A percentile compares a stretch with the other conserved stretches of the same genome.
phyloP scores from a whole-genome alignment of 768 basidiomycete species.

The Lenzites betulinus region DNA sequence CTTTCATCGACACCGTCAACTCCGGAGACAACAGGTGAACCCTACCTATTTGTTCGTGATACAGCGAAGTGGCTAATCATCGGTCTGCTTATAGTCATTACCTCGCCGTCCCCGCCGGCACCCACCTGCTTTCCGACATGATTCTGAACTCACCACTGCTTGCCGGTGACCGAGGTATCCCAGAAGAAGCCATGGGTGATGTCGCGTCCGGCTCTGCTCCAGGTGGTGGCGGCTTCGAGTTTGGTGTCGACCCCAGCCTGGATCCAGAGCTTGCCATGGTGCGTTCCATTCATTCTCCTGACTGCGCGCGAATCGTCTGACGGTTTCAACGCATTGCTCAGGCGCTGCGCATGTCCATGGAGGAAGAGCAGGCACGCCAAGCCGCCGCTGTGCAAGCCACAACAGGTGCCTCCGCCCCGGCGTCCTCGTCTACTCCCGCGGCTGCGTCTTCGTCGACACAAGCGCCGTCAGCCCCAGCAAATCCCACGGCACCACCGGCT shows the following conservation, averaged over 20 bases:
- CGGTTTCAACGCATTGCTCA: constrained; percentile 32
- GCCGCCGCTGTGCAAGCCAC: constrained; percentile 47
- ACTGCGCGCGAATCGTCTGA: background rate
- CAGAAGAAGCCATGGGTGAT: constrained; percentile 57
- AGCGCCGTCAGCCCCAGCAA: constrained; percentile 30
- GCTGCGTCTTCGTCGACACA: constrained; percentile 36
- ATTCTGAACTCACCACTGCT: constrained; percentile 83
- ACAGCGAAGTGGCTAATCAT: background rate
- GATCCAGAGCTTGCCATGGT: constrained; percentile 99
- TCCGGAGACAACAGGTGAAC: constrained; percentile 83
- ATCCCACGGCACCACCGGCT: constrained; percentile 32
- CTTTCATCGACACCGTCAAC: constrained; percentile 81
- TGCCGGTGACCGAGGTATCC: constrained; percentile 75
- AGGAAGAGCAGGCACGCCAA: constrained; percentile 87
- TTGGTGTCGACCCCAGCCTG: constrained; percentile 91
- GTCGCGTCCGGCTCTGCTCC: constrained; percentile 44
- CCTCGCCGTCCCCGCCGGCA: constrained; percentile 74
- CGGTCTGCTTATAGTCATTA: constrained; percentile 60
- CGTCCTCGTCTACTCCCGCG: constrained; percentile 36
- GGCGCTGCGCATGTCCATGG: constrained; percentile 97
- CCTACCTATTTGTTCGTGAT: background rate
- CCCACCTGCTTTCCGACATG: constrained; percentile 80
- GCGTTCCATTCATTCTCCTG: constrained; percentile 23
- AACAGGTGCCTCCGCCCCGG: constrained; percentile 34
- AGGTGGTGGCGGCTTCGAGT: constrained; percentile 65